Conservation (phyloP, 371 early-diverging fungal species). For the Mucor lusitanicus region DNA sequence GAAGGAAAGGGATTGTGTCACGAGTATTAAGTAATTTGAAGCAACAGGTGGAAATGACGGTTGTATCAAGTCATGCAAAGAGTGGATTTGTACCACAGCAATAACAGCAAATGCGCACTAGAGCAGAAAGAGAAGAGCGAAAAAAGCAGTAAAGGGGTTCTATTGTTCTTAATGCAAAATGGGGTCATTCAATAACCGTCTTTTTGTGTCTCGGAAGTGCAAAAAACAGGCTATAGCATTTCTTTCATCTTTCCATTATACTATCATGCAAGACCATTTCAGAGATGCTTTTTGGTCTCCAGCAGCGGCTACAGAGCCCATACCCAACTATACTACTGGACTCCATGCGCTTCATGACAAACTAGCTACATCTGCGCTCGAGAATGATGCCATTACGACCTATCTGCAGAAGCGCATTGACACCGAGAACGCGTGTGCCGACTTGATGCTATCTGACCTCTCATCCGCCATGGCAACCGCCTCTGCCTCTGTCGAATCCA, state of each 20-base stretch:
- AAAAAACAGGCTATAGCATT: not conserved
- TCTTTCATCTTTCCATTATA: not conserved
- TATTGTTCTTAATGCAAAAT: not conserved
- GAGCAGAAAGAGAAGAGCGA: not conserved
- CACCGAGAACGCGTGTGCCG: constrained; percentile 8
- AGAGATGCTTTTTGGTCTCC: constrained; percentile 15
- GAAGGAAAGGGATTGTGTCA: not conserved
- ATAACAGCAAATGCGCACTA: not conserved
- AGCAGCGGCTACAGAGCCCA: not conserved
- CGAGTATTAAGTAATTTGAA: not conserved
- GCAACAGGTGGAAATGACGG: not conserved
- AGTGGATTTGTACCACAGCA: not conserved
- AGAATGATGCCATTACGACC: constrained; percentile 6
- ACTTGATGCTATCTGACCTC: not conserved
- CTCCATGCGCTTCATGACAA: constrained; percentile 1
- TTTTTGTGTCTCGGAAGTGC: not conserved
- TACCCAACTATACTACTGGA: constrained; percentile 9
- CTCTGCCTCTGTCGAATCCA: not conserved
- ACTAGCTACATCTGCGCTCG: not conserved
- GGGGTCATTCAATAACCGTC: not conserved
- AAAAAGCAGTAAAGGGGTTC: not conserved
- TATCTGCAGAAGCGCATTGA: constrained; percentile 11
- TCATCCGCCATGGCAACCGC: not conserved
- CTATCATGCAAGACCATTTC: constrained; percentile 1
- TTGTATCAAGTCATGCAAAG: not conserved